Evolutionary conservation across 192 early-diverging fungal genomes (phyloP).

Genomic region (Coemansia sp.): DNA sequence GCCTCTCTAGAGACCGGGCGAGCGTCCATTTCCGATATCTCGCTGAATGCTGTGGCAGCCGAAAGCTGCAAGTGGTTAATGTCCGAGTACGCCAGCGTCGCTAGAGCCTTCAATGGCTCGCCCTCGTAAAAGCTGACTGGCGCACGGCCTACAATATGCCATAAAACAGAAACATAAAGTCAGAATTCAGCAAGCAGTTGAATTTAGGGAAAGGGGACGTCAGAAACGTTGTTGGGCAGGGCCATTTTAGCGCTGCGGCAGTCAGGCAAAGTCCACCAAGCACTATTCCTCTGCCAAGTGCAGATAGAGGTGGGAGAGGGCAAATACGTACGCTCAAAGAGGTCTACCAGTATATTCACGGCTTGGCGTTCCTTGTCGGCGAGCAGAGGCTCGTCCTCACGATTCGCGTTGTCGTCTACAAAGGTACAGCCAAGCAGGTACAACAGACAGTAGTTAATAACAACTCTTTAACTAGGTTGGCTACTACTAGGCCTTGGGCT

Average conservation of each 20-base stretch:
- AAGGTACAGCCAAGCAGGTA: not conserved
- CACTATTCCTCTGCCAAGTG: conserved; percentile 3
- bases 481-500: not conserved
- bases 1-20: conserved; percentile 74
- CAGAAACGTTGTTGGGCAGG: conserved; percentile 1
- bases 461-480: not conserved
- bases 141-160: conserved; percentile 61
- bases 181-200: not conserved
- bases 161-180: not conserved
- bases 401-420: conserved; percentile 43
- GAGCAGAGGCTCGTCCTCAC: conserved; percentile 51
- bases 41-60: conserved; percentile 85
- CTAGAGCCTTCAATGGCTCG: conserved; percentile 75
- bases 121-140: conserved; percentile 85
- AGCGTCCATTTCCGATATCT: conserved; percentile 85
- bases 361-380: conserved; percentile 52
- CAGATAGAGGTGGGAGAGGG: not conserved
- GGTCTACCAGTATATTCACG: conserved; percentile 52
- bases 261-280: conserved; percentile 4
- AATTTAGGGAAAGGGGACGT: conserved; percentile 1
- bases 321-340: conserved; percentile 52
- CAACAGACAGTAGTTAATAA: not conserved
- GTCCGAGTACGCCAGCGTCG: conserved; percentile 82
- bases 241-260: not conserved
- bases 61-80: conserved; percentile 84